phyloP scores from a whole-genome alignment of 2,329 filamentous ascomycete genomes.

The Nannizziopsis arthrosporioides region DNA sequence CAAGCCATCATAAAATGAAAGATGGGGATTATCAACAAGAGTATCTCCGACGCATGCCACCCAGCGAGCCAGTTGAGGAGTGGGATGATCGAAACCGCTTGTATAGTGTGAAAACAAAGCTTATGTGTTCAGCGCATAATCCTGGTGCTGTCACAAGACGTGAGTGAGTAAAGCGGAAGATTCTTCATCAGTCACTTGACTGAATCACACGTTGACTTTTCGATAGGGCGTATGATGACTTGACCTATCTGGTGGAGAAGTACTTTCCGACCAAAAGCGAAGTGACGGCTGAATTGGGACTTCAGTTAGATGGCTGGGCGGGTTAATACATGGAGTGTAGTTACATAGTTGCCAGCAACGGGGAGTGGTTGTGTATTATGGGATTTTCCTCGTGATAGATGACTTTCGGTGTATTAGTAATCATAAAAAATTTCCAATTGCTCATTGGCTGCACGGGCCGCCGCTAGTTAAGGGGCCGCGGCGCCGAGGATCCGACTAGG shows the following conservation, averaged over 20 bases:
- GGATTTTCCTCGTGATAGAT: too few relatives aligned
- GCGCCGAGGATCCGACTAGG: slow-evolving; percentile 1
- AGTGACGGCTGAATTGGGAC: too few relatives aligned
- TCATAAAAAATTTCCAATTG: neutral
- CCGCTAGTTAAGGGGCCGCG: neutral
- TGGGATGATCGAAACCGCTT: slow-evolving; percentile 25
- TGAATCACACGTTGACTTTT: neutral
- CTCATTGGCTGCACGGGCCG: neutral
- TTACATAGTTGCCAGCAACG: too few relatives aligned
- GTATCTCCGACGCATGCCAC: slow-evolving; percentile 15
- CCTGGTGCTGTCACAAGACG: neutral
- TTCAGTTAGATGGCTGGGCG: too few relatives aligned
- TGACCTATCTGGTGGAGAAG: neutral
- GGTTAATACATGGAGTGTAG: too few relatives aligned
- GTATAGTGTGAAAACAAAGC: slow-evolving; percentile 20
- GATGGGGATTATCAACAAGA: slow-evolving; percentile 10
- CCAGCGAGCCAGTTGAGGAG: slow-evolving; percentile 22
- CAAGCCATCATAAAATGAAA: slow-evolving; percentile 15
- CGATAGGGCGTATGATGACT: neutral
- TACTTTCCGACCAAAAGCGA: neutral
- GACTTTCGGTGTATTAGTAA: slow-evolving; percentile 9
- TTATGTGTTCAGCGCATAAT: slow-evolving; percentile 12
- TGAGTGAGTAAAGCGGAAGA: neutral
- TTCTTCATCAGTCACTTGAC: neutral
- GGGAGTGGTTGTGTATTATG: too few relatives aligned